Conservation (phyloP, 164 flowering plant species). For the Saururus chinensis region DNA sequence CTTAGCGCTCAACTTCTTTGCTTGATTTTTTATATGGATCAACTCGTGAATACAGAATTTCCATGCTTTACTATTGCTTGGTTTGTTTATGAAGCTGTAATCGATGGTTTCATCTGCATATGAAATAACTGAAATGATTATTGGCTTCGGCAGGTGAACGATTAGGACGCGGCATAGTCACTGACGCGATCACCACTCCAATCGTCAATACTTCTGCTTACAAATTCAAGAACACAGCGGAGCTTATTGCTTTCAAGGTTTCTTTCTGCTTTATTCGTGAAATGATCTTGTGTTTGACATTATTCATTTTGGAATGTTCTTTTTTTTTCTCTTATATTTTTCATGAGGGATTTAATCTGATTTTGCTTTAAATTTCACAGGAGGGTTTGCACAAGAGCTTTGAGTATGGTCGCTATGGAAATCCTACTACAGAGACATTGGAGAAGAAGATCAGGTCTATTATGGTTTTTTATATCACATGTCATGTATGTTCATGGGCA, state of each 20-base stretch:
- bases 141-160: conserved; percentile 61
- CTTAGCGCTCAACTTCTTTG: too few relatives aligned
- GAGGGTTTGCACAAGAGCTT: conserved; percentile 68
- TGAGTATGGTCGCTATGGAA: conserved; percentile 98
- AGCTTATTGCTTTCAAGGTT: conserved; percentile 94
- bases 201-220: conserved; percentile 90
- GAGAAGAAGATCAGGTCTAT: conserved; percentile 84
- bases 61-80: neutral
- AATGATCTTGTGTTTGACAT: neutral
- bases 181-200: conserved; percentile 95
- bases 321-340: neutral
- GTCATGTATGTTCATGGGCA: neutral
- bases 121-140: neutral
- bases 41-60: too few relatives aligned
- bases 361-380: conserved; percentile 16
- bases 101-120: neutral
- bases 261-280: neutral
- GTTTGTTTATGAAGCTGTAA: neutral
- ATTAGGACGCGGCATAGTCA: conserved; percentile 74
- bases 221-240: conserved; percentile 73
- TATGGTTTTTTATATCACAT: neutral
- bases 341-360: neutral
- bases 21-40: too few relatives aligned
- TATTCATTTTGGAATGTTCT: neutral
- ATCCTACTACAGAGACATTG: conserved; percentile 64